Evolutionary conservation across 1,284 basidiomycete species (phyloP), one percentile per base, ranked within the genome.

Genomic region (Somion occarium): DNA sequence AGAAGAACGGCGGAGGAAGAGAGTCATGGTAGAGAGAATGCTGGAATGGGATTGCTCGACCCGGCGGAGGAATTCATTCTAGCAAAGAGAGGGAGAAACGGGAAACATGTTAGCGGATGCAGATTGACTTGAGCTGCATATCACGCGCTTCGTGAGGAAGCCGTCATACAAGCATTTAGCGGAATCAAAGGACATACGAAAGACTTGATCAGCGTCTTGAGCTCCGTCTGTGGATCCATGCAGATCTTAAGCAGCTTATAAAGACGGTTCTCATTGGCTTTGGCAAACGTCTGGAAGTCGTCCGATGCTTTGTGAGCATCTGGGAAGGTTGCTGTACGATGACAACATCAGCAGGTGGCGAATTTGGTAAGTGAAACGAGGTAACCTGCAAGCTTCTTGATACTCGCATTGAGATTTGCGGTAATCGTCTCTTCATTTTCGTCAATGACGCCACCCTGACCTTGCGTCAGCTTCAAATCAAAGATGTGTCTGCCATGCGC

Each of bases 201-300:
- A 5, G 89, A 75, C 69, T 96, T 98, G 53, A 90, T 73, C 1
- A 95, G 74, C 3, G 78, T 76, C 64, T 89, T 92, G 24, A 98
- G 69, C 62, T 96, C 91, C 0, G 86, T 85, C 59, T 91, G 84
- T 0, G 86, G 75, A 64, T 98, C 93, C 70, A 92, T 80, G 60
- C 90, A 85, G 0, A 80, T 85, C 63, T 83, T 87, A 41, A 96
- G 72, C 3, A 95, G 73, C 66, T 89, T 93, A 73, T 94, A 97
- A 9, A 96, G 72, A 46, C 92, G 79, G 19, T 78, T 77, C 61
- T 98, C 93, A 66, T 98, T 98, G 37, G 86, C 70, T 54, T 88
- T 88, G 1, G 94, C 94, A 60, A 99, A 98, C 0, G 80, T 68
- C 19, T 83, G 74, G 20, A 99, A 70, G 61, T 98, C 94, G 51